phyloP scores from a whole-genome alignment of 306 rosid species.

The Gynostemma pentaphyllum region DNA sequence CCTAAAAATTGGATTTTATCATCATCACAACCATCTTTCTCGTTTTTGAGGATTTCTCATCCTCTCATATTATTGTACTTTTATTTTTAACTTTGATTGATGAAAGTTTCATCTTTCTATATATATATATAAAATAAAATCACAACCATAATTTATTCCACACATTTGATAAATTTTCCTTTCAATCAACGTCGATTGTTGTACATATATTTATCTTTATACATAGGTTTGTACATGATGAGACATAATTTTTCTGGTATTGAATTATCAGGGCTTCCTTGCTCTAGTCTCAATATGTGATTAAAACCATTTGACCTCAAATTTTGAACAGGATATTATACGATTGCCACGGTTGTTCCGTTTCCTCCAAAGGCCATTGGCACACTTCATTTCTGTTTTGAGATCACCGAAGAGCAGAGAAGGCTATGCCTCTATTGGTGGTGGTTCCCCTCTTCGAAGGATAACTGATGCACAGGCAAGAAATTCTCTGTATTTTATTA shows the following conservation, averaged over 20 bases:
- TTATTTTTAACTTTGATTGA: too few species aligned
- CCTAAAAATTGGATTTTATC: background rate
- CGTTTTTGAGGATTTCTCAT: too few species aligned
- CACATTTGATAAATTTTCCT: background rate
- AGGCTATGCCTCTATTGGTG: conserved; percentile 96
- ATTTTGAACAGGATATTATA: conserved; percentile 64
- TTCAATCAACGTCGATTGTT: background rate
- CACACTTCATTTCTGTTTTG: conserved; percentile 68
- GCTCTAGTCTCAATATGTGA: background rate
- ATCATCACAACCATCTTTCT: too few species aligned
- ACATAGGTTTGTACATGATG: background rate
- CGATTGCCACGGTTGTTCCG: conserved; percentile 79
- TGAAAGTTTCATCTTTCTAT: too few species aligned
- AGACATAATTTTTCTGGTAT: background rate
- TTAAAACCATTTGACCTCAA: conserved; percentile 1
- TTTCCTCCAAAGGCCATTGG: conserved; percentile 91
- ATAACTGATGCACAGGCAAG: conserved; percentile 92
- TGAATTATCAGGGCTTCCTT: background rate
- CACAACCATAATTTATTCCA: background rate
- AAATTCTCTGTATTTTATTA: background rate
- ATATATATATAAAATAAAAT: too few species aligned
- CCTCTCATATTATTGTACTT: too few species aligned
- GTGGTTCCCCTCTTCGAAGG: conserved; percentile 89
- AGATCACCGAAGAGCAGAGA: conserved; percentile 95
- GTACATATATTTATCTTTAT: background rate